A percentile compares a stretch with the other conserved stretches of the same genome.
These are phyloP conservation scores for Boletales sp. DNA, from an alignment of 768 basidiomycete genomes.

Conservation along the genomic window DNA sequence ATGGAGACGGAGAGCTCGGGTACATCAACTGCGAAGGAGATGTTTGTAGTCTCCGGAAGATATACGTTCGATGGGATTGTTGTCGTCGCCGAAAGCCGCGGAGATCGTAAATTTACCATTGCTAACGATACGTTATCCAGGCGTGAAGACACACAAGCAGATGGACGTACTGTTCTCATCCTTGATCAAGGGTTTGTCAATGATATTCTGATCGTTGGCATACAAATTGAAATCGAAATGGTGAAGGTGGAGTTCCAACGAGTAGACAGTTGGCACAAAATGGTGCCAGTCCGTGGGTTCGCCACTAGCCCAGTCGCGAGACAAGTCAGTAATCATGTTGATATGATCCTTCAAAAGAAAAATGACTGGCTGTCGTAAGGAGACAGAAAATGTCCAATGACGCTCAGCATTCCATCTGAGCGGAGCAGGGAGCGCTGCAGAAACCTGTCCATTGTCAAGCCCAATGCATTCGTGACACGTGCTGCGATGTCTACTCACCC, in stretches of 20 bases:
- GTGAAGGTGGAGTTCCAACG: slow-evolving; percentile 63
- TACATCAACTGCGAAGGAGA: slow-evolving; percentile 62
- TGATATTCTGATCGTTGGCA: slow-evolving; percentile 95
- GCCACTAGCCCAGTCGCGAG: slow-evolving; percentile 86
- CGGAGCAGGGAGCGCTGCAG: slow-evolving; percentile 74
- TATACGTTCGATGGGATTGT: slow-evolving; percentile 70
- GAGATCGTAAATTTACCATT: slow-evolving; percentile 65
- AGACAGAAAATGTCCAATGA: slow-evolving; percentile 74
- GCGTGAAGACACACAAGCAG: not conserved
- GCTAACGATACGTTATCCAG: slow-evolving; percentile 42
- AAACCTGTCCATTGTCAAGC: slow-evolving; percentile 42
- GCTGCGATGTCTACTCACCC: slow-evolving; percentile 39
- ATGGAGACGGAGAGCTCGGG: slow-evolving; percentile 58
- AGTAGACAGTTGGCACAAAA: slow-evolving; percentile 82
- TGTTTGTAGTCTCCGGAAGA: slow-evolving; percentile 61
- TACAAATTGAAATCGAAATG: slow-evolving; percentile 79
- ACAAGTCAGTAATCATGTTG: slow-evolving; percentile 92
- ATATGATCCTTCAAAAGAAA: slow-evolving; percentile 89
- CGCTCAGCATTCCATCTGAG: slow-evolving; percentile 79
- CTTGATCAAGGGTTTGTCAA: slow-evolving; percentile 76
- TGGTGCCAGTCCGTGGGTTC: slow-evolving; percentile 75
- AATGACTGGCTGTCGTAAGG: slow-evolving; percentile 66
- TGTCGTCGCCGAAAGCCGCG: slow-evolving; percentile 45
- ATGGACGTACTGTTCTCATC: slow-evolving; percentile 76
- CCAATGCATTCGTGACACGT: slow-evolving; percentile 12